Conservation (phyloP, 1,284 basidiomycete genomes). For the Sporisorium iseilematis-ciliati region DNA sequence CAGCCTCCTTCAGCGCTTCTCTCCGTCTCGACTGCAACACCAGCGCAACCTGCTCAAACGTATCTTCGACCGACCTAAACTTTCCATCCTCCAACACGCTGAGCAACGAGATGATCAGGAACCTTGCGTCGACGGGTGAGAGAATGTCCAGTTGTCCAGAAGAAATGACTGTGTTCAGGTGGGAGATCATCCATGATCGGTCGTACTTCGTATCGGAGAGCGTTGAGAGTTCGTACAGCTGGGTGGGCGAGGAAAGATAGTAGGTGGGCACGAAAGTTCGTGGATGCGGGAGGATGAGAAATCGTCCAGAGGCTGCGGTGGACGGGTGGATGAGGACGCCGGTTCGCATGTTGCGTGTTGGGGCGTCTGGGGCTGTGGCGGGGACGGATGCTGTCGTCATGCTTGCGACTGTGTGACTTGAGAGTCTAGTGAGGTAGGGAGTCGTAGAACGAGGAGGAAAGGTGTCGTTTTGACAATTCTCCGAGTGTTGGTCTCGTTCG, state of each 20-base stretch:
- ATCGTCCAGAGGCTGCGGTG: constrained; percentile 14
- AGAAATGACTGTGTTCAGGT: constrained; percentile 26
- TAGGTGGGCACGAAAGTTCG: constrained; percentile 34
- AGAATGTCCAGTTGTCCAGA: constrained; percentile 38
- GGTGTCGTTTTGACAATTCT: not conserved
- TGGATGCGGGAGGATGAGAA: constrained; percentile 47
- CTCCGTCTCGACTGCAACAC: constrained; percentile 10
- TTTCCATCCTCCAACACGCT: constrained; percentile 17
- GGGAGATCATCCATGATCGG: constrained; percentile 42
- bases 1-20: constrained; percentile 8
- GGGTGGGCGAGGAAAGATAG: constrained; percentile 15
- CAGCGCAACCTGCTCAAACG: constrained; percentile 36
- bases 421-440: too few relatives aligned
- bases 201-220: constrained; percentile 29
- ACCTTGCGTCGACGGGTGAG: constrained; percentile 23
- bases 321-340: constrained; percentile 34
- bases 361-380: not conserved
- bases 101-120: constrained; percentile 27
- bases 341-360: constrained; percentile 18
- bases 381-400: constrained; percentile 8
- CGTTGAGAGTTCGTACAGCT: constrained; percentile 28
- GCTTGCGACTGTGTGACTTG: not conserved
- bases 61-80: constrained; percentile 34
- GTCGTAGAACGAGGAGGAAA: too few relatives aligned
- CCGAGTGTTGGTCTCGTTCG: constrained; percentile 35